Evolutionary conservation across 169 alveolate species (phyloP).

Genomic region (Sarcocystis neurona): DNA sequence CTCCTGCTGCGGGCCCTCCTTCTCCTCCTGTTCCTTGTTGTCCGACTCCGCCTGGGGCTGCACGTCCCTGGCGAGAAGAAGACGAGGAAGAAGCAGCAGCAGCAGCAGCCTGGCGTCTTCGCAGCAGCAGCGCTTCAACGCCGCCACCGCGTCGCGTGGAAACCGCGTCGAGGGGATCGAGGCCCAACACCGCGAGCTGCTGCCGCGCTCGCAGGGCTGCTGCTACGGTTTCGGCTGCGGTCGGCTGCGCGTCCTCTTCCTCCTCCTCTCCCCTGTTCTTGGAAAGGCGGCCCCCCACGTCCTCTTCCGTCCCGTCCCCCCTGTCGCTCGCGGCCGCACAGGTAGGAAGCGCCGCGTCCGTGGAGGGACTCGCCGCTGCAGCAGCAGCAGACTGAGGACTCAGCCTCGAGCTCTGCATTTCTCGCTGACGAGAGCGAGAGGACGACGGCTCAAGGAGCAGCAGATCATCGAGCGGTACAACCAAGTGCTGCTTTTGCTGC

Average conservation of each 20-base stretch:
- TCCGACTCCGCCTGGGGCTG: too few relatives aligned
- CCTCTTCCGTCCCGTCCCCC: neutral
- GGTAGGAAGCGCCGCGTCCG: constrained; percentile 18
- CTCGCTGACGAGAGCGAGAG: too few relatives aligned
- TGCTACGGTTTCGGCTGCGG: constrained; percentile 37
- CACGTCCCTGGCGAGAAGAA: neutral
- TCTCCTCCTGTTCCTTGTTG: neutral
- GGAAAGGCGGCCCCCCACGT: neutral
- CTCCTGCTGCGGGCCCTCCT: neutral
- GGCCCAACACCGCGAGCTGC: constrained; percentile 41
- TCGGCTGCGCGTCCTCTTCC: neutral
- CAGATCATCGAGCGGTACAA: constrained; percentile 56
- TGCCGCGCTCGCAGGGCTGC: neutral
- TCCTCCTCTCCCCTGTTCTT: neutral
- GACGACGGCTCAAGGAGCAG: constrained; percentile 8
- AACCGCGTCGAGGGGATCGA: neutral
- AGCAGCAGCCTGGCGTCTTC: too few relatives aligned
- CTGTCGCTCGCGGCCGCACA: neutral
- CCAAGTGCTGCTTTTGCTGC: constrained; percentile 62
- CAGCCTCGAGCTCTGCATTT: too few relatives aligned
- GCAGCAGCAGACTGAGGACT: neutral
- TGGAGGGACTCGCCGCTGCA: neutral
- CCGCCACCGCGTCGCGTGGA: constrained; percentile 42
- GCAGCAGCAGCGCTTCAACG: constrained; percentile 3
- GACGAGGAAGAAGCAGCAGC: constrained; percentile 20